A percentile compares a stretch with the other conserved stretches of the same genome.
These are phyloP conservation scores for Malus asiatica DNA, from an alignment of 306 rosid genomes.

Conservation along the genomic window DNA sequence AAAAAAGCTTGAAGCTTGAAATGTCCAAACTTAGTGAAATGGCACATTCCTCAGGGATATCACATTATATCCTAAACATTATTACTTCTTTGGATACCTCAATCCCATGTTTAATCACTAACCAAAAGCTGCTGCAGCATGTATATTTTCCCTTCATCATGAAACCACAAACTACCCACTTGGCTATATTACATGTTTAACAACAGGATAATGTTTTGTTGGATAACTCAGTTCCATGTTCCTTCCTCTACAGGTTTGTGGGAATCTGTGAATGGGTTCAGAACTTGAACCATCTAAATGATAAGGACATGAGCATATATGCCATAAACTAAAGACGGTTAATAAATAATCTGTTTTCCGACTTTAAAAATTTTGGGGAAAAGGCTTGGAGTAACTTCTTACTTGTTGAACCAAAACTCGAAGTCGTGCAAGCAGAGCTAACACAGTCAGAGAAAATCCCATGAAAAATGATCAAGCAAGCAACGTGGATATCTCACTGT, in stretches of 20 bases:
- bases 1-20: background rate
- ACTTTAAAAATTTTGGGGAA: background rate
- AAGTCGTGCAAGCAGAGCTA: conserved; percentile 80
- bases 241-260: background rate
- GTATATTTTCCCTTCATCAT: background rate
- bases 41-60: background rate
- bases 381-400: conserved; percentile 10
- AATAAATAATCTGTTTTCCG: background rate
- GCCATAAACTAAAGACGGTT: background rate
- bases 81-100: background rate
- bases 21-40: background rate
- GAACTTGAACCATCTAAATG: background rate
- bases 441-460: conserved; percentile 58
- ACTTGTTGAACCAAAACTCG: conserved; percentile 83
- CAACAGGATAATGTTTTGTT: background rate
- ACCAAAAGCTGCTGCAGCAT: background rate
- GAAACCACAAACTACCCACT: background rate
- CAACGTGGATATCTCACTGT: conserved; percentile 65
- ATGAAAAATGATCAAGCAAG: conserved; percentile 72
- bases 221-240: background rate
- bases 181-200: background rate
- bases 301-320: background rate
- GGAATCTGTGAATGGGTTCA: background rate
- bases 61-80: background rate
- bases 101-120: background rate